Evolutionary conservation across 164 flowering plant species (phyloP).

Genomic region (Tinospora cordifolia): DNA sequence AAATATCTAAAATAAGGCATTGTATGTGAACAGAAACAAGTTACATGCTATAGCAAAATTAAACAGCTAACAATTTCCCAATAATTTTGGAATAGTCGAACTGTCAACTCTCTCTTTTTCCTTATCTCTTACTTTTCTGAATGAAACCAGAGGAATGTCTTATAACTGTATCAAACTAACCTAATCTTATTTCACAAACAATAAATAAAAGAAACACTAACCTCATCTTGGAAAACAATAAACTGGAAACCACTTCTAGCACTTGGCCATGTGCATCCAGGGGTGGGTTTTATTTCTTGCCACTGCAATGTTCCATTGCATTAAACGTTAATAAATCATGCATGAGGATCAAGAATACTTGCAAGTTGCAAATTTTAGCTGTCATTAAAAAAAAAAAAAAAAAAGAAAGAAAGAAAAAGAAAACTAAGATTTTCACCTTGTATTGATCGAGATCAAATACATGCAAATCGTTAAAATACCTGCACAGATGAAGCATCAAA

Average conservation of each 20-base stretch:
- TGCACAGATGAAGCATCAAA: slow-evolving; percentile 25
- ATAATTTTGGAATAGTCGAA: no score
- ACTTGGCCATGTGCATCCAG: slow-evolving; percentile 95
- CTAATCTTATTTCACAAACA: slow-evolving; percentile 45
- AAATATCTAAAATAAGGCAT: neutral
- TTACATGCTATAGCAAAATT: neutral
- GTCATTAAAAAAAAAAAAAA: neutral
- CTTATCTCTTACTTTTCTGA: no score
- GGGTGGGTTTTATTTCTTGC: slow-evolving; percentile 94
- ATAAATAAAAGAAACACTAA: slow-evolving; percentile 8
- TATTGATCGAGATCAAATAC: slow-evolving; percentile 88
- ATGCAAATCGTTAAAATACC: slow-evolving; percentile 82
- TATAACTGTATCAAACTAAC: slow-evolving; percentile 20
- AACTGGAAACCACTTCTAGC: slow-evolving; percentile 93
- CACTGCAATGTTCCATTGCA: slow-evolving; percentile 45
- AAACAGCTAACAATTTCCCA: neutral
- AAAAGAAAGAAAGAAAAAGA: no score
- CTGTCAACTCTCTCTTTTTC: no score
- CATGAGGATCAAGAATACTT: neutral
- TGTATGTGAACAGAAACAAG: neutral
- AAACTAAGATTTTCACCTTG: slow-evolving; percentile 47
- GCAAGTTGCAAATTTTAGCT: neutral
- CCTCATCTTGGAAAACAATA: slow-evolving; percentile 92
- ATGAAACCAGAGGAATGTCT: no score
- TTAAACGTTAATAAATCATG: slow-evolving; percentile 1